These are phyloP conservation scores for Onygenales sp. DNA, from an alignment of 2,329 filamentous ascomycete genomes.

Conservation along the genomic window DNA sequence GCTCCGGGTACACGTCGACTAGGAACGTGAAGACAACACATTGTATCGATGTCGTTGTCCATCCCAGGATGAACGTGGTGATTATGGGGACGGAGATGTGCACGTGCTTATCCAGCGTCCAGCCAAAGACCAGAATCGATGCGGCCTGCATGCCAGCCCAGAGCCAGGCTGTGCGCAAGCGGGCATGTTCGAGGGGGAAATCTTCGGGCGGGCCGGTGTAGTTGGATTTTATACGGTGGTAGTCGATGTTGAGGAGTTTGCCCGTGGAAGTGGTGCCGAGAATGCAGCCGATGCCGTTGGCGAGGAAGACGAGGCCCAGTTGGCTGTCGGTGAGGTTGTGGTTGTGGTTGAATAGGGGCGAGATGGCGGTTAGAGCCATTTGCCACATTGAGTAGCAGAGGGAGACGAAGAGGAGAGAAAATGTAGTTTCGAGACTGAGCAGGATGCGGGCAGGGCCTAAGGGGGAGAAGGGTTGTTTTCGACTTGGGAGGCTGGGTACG, in stretches of 20 bases:
- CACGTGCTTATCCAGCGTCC: constrained; percentile 40
- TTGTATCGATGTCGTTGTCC: constrained; percentile 42
- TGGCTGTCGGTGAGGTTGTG: constrained; percentile 39
- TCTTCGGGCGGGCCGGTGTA: constrained; percentile 11
- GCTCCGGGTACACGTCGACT: constrained; percentile 43
- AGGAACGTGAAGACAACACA: constrained; percentile 42
- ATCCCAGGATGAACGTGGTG: constrained; percentile 44
- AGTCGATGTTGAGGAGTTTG: constrained; percentile 45
- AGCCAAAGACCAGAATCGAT: constrained; percentile 44
- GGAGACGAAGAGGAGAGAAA: constrained; percentile 40
- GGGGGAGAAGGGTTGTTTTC: neutral
- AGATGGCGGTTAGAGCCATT: constrained; percentile 47
- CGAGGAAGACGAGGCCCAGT: constrained; percentile 45
- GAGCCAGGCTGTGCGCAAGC: constrained; percentile 40
- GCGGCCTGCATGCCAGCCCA: constrained; percentile 38
- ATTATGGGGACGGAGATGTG: constrained; percentile 43
- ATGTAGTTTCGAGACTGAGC: constrained; percentile 32
- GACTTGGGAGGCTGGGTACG: constrained; percentile 30
- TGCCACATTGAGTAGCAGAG: constrained; percentile 47
- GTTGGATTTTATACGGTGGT: constrained; percentile 32
- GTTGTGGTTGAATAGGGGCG: constrained; percentile 35
- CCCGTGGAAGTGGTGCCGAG: constrained; percentile 44
- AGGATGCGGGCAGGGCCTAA: constrained; percentile 41
- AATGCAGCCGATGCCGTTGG: constrained; percentile 47
- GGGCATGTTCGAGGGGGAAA: constrained; percentile 44